Conservation (phyloP, 371 early-diverging fungal species). For the Zychaea mexicana region DNA sequence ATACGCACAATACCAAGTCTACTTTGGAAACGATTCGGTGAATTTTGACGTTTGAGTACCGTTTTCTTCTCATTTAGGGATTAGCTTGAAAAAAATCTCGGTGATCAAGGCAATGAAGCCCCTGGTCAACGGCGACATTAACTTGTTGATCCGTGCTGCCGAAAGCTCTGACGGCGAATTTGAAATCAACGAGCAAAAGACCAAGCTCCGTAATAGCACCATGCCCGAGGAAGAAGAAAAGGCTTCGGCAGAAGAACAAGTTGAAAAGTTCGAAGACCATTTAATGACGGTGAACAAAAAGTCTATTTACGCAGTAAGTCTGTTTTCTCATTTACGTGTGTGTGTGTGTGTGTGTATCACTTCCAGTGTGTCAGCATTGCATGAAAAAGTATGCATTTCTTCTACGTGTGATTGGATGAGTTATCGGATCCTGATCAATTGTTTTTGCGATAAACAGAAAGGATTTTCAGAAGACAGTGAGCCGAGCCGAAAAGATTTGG, state of each 20-base stretch:
- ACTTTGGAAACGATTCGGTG: too few relatives aligned
- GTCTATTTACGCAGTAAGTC: constrained; percentile 48
- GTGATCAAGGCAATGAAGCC: constrained; percentile 48
- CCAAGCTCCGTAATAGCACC: constrained; percentile 28
- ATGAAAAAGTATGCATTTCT: too few relatives aligned
- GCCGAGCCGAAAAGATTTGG: not conserved
- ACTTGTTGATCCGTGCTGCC: constrained; percentile 29
- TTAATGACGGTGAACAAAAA: constrained; percentile 26
- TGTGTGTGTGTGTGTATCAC: too few relatives aligned
- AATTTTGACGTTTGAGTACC: not conserved
- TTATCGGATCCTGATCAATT: too few relatives aligned
- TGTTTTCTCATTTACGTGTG: too few relatives aligned
- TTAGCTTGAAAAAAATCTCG: constrained; percentile 40
- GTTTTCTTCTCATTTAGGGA: constrained; percentile 27
- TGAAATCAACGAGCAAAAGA: constrained; percentile 43
- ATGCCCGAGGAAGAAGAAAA: constrained; percentile 12
- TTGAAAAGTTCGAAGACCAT: constrained; percentile 10
- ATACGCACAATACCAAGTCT: too few relatives aligned
- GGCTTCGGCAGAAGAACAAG: constrained; percentile 1
- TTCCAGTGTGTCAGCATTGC: too few relatives aligned
- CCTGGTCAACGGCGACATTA: constrained; percentile 35
- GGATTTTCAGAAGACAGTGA: constrained; percentile 17
- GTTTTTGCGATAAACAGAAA: constrained; percentile 1
- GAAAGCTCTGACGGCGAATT: constrained; percentile 26
- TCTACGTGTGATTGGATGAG: too few relatives aligned